Base-by-base conservation (phyloP, 78 protist genomes). In the Dictyostelium firmibasis region DNA sequence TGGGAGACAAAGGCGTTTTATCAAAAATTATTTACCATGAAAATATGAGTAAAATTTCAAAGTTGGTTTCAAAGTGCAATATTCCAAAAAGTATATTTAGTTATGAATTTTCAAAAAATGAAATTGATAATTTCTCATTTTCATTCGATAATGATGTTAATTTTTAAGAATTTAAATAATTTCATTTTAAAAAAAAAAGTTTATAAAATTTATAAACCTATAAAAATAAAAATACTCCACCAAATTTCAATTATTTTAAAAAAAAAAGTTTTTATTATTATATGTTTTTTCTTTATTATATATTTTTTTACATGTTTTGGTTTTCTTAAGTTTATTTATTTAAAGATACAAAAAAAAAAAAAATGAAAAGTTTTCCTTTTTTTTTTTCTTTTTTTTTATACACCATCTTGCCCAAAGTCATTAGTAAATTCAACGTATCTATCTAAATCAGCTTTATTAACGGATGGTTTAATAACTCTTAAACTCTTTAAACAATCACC, bases 321-420 rank as follows among this genome's bases (percentile, higher is more conserved):
- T 16, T 38, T 2, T 57, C 62, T 50, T 16, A 57, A 57, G 20
- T 57, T 20, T n/a, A n/a, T n/a, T n/a, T n/a, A n/a, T n/a, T n/a
- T 50, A 50, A 50, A 50, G 62, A 50, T 44, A 50, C 23, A 50
- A 16, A 50, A 57, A 20, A 57, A 57, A 57, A 57, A 5, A 20
- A 20, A 20, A 57, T 0, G 10, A 8, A 44, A 44, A 9, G 7
- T 44, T 44, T 10, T 44, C 13, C 10, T 44, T 44, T 60, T 20
- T 27, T 64, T 64, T 9, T 64, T 64, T 9, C 25, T 64, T 23
- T 67, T 25, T 27, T 67, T 25, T 67, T 70, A 47, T 47, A 88
- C 70, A 89, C 97, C 97, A 41, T 95, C 97, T 85, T 83, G 86
- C 44, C 97, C 97, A 44, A 85, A 95, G 38, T 95, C 94, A 27